These are phyloP conservation scores for Aspergillus alliaceus DNA, from an alignment of 2,329 filamentous ascomycete species.

Conservation along the genomic window DNA sequence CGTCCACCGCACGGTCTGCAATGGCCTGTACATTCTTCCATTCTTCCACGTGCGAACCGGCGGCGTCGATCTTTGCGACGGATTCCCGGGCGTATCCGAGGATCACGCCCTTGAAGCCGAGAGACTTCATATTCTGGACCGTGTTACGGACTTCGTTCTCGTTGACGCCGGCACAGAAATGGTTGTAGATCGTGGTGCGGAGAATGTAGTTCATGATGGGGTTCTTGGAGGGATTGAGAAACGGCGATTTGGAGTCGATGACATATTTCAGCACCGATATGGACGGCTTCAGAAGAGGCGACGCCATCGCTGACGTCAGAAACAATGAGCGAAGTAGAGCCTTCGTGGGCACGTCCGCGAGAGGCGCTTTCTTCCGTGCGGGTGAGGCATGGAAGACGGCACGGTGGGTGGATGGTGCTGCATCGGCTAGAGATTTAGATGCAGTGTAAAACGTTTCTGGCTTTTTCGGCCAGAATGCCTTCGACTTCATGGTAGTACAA, in stretches of 20 bases:
- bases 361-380: conserved; percentile 36
- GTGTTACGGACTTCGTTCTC: conserved; percentile 39
- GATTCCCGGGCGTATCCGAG: conserved; percentile 50
- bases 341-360: conserved; percentile 19
- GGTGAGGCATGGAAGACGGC: not conserved
- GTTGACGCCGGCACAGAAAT: conserved; percentile 51
- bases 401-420: conserved; percentile 3
- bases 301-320: conserved; percentile 21
- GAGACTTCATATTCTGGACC: conserved; percentile 37
- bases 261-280: conserved; percentile 33
- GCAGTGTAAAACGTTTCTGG: not conserved
- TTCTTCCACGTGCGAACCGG: conserved; percentile 2
- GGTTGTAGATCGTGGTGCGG: conserved; percentile 45
- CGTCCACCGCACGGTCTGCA: conserved; percentile 33
- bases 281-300: conserved; percentile 16
- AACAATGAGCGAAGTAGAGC: conserved; percentile 18
- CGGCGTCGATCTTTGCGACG: conserved; percentile 22
- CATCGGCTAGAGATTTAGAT: not conserved
- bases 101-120: conserved; percentile 51
- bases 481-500: not conserved
- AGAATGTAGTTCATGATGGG: conserved; percentile 38
- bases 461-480: conserved; percentile 2
- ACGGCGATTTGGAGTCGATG: conserved; percentile 35
- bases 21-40: conserved; percentile 6
- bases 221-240: conserved; percentile 45